Conservation (phyloP, 805 yeast species). For the Zygosaccharomyces gambellarensis region DNA sequence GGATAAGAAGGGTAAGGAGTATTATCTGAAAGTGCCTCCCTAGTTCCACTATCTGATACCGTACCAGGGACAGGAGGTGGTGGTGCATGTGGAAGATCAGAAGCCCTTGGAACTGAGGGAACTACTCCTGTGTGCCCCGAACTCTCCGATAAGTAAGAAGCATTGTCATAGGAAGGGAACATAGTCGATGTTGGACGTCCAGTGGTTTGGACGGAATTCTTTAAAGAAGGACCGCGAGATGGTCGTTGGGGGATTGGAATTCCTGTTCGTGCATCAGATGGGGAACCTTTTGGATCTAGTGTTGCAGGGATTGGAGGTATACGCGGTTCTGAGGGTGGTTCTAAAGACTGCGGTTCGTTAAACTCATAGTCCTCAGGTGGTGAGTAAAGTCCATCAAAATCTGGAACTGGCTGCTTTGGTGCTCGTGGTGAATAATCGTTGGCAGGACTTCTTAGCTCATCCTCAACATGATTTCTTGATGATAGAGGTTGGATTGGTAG, state of each 20-base stretch:
- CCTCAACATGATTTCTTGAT: neutral
- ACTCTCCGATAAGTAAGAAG: neutral
- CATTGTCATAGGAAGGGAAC: neutral
- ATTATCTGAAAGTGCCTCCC: slow-evolving; percentile 1
- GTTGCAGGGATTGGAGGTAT: neutral
- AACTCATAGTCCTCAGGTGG: neutral
- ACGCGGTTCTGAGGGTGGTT: neutral
- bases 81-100: slow-evolving; percentile 13
- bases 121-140: neutral
- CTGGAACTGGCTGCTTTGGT: neutral
- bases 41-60: slow-evolving; percentile 5
- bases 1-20: slow-evolving; percentile 19
- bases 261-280: neutral
- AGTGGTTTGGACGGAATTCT: neutral
- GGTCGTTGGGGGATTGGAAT: neutral
- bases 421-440: neutral
- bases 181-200: neutral
- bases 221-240: neutral
- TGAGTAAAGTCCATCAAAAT: neutral
- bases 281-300: neutral
- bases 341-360: neutral
- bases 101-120: neutral
- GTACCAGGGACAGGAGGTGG: slow-evolving; percentile 17
- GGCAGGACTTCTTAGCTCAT: neutral
- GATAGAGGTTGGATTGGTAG: slow-evolving; percentile 16